phyloP scores from a whole-genome alignment of 345 rosid species.

The Noccaea caerulescens region DNA sequence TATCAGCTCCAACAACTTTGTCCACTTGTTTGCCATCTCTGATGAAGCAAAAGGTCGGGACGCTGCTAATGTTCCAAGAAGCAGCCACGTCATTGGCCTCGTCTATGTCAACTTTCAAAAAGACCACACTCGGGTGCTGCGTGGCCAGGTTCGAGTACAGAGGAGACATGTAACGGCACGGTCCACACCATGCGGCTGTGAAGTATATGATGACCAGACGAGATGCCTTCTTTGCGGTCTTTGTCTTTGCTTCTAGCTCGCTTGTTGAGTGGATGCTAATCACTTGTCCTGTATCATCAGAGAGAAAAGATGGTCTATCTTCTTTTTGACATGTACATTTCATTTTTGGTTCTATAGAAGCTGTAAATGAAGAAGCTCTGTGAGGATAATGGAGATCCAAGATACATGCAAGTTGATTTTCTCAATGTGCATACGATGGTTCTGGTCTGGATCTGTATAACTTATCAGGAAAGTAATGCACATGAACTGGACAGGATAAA shows the following conservation, averaged over 20 bases:
- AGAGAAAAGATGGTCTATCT: not conserved
- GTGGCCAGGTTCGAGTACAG: constrained; percentile 69
- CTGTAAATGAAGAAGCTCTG: constrained; percentile 43
- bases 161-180: constrained; percentile 90
- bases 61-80: constrained; percentile 75
- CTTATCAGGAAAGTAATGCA: constrained; percentile 14
- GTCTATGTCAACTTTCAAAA: constrained; percentile 70
- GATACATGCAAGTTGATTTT: constrained; percentile 55
- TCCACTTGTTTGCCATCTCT: constrained; percentile 82
- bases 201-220: constrained; percentile 81
- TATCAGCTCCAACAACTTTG: constrained; percentile 87
- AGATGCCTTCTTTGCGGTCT: constrained; percentile 68
- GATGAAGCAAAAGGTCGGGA: constrained; percentile 73
- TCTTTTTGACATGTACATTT: constrained; percentile 5
- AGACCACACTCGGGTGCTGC: constrained; percentile 67
- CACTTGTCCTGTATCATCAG: constrained; percentile 66
- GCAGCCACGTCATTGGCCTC: constrained; percentile 44
- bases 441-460: not conserved
- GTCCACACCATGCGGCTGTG: constrained; percentile 96
- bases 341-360: not conserved
- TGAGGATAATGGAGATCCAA: not conserved
- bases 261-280: constrained; percentile 62
- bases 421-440: constrained; percentile 47
- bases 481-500: constrained; percentile 14
- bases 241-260: constrained; percentile 71